A percentile compares a stretch with the other conserved stretches of the same genome.
Evolutionary conservation across 2,329 filamentous ascomycete species (phyloP).

Genomic region (Ascochyta clinopodiicola): DNA sequence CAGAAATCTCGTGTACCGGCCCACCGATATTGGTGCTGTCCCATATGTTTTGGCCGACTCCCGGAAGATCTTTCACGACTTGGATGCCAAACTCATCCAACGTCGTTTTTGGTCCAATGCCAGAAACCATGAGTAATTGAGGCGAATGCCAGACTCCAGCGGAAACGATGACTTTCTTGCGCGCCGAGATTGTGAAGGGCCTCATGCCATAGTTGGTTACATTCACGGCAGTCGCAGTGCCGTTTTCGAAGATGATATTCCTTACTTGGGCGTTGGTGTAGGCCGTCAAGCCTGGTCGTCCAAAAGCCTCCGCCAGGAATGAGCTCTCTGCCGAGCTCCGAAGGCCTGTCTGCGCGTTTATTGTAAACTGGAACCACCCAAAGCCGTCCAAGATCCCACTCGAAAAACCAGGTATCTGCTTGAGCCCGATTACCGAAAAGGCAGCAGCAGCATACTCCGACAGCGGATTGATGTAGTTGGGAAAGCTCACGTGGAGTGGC

Average conservation of each 20-base stretch:
- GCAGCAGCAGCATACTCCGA: not conserved
- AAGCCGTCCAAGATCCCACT: not conserved
- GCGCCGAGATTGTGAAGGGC: slow-evolving; percentile 28
- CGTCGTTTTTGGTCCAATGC: slow-evolving; percentile 36
- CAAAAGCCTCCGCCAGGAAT: slow-evolving; percentile 3
- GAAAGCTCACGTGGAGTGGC: not conserved
- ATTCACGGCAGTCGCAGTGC: not conserved
- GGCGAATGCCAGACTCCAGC: slow-evolving; percentile 53
- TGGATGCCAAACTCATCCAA: slow-evolving; percentile 25
- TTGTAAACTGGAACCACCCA: not conserved
- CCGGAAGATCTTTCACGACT: slow-evolving; percentile 24
- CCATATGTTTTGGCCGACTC: slow-evolving; percentile 33
- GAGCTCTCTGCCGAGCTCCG: slow-evolving; percentile 16
- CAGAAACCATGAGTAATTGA: slow-evolving; percentile 48
- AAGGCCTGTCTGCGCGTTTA: slow-evolving; percentile 8
- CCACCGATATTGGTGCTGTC: slow-evolving; percentile 2
- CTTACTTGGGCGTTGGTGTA: slow-evolving; percentile 4
- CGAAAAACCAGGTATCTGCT: not conserved
- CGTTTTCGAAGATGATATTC: slow-evolving; percentile 42
- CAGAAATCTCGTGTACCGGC: not conserved
- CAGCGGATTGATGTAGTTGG: not conserved
- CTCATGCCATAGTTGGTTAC: slow-evolving; percentile 1
- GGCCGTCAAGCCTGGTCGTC: slow-evolving; percentile 22
- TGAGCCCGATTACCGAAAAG: not conserved
- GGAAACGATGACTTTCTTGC: slow-evolving; percentile 52